Conservation (phyloP, 129 eudicot species). For the Tanacetum coccineum region DNA sequence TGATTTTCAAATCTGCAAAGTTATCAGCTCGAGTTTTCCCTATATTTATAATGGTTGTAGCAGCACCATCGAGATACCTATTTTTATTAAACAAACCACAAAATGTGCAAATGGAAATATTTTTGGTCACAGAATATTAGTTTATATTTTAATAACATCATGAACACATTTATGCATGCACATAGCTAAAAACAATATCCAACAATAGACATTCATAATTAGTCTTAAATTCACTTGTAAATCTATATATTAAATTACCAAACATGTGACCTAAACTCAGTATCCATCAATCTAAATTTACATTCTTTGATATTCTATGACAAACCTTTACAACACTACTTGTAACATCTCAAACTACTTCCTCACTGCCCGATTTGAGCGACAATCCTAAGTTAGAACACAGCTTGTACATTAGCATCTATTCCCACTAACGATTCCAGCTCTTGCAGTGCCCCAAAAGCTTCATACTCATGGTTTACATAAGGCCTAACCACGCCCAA, state of each 20-base stretch:
- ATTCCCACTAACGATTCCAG: slow-evolving; percentile 39
- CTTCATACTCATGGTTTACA: slow-evolving; percentile 39
- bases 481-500: slow-evolving; percentile 40
- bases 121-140: too few species aligned
- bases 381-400: slow-evolving; percentile 10
- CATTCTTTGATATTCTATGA: not conserved
- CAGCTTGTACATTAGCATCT: slow-evolving; percentile 21
- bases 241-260: not conserved
- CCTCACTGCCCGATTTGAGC: not conserved
- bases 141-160: too few species aligned
- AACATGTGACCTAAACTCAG: not conserved
- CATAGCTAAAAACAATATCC: too few species aligned
- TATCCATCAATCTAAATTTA: not conserved
- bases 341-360: slow-evolving; percentile 9
- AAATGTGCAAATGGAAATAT: too few species aligned
- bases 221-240: not conserved
- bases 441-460: slow-evolving; percentile 44
- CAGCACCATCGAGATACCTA: too few species aligned
- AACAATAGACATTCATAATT: not conserved
- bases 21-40: too few species aligned
- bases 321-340: not conserved
- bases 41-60: too few species aligned
- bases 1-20: too few species aligned
- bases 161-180: too few species aligned
- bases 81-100: too few species aligned